These are phyloP conservation scores for Salix purpurea DNA, from an alignment of 345 rosid genomes.

Conservation along the genomic window DNA sequence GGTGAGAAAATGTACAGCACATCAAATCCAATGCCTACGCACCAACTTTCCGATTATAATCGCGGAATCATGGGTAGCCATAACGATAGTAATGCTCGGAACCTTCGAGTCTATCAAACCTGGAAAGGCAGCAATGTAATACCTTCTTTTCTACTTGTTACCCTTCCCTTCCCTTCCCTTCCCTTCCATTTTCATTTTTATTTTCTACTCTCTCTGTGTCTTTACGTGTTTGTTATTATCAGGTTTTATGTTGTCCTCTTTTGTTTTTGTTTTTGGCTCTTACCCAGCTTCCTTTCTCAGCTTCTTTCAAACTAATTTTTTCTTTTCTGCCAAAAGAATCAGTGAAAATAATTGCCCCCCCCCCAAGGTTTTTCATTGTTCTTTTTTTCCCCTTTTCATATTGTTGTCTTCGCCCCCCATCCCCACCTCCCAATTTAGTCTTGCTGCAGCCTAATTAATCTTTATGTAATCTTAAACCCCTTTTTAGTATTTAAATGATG, in stretches of 20 bases:
- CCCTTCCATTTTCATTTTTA: neutral
- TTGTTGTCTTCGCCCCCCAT: no score
- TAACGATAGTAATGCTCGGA: conserved; percentile 11
- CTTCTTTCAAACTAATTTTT: neutral
- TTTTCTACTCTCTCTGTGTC: neutral
- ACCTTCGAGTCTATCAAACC: conserved; percentile 50
- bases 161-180: no score
- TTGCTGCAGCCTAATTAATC: neutral
- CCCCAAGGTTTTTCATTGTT: neutral
- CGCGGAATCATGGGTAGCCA: conserved; percentile 23
- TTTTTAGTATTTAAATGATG: neutral
- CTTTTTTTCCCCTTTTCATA: no score
- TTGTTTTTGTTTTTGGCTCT: neutral
- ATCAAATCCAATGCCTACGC: conserved; percentile 15
- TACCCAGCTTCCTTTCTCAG: neutral
- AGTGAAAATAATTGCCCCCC: neutral
- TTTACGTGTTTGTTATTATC: neutral
- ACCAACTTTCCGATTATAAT: conserved; percentile 39
- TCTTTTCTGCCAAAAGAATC: neutral
- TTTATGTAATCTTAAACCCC: neutral
- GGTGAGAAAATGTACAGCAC: conserved; percentile 16
- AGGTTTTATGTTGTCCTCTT: neutral
- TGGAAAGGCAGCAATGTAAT: conserved; percentile 69
- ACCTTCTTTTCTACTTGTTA: neutral
- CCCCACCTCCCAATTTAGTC: neutral